These are phyloP conservation scores for Begonia peltatifolia DNA, from an alignment of 306 rosid species.

Conservation along the genomic window DNA sequence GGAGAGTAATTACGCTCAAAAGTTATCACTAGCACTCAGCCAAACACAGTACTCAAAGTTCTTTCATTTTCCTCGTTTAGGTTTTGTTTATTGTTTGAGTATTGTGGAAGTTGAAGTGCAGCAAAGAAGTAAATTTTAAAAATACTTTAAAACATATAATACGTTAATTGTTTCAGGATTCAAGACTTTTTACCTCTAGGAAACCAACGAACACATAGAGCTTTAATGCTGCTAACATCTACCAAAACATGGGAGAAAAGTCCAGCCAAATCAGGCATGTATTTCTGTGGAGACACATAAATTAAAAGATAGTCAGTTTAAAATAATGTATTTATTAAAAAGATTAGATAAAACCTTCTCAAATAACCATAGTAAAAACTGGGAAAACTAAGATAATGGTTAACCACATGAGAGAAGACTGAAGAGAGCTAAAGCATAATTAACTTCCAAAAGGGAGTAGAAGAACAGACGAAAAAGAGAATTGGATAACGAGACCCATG, in stretches of 20 bases:
- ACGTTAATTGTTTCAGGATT: background rate
- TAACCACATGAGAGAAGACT: too few species aligned
- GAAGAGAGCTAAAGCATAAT: too few species aligned
- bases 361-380: background rate
- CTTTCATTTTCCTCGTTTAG: too few species aligned
- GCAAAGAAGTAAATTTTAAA: too few species aligned
- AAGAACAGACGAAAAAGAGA: too few species aligned
- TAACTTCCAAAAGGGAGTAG: too few species aligned
- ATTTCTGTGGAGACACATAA: constrained; percentile 44
- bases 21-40: too few species aligned
- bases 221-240: constrained; percentile 87
- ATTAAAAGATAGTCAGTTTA: constrained; percentile 4
- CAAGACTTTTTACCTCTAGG: constrained; percentile 48
- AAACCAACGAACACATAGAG: constrained; percentile 83
- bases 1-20: too few species aligned
- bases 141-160: background rate
- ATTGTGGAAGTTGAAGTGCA: too few species aligned
- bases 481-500: too few species aligned
- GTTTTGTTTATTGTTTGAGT: too few species aligned
- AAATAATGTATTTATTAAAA: background rate
- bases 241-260: constrained; percentile 90
- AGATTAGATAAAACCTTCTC: background rate
- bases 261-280: constrained; percentile 85
- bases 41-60: too few species aligned
- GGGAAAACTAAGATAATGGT: background rate